Conservation (phyloP, 768 basidiomycete genomes). For the Xerocomus brunneocitrinus region DNA sequence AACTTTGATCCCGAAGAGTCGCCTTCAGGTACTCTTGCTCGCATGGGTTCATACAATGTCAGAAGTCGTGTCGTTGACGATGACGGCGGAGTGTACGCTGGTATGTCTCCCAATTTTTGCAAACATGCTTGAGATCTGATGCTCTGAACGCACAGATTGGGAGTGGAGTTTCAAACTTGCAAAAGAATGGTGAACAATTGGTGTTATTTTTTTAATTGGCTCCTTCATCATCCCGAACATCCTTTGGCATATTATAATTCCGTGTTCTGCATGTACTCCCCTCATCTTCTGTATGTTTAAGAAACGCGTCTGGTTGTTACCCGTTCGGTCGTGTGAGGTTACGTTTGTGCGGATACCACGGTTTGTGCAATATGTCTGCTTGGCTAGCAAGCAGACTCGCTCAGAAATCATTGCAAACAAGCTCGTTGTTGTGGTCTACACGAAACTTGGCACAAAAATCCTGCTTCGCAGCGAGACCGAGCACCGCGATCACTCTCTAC, state of each 20-base stretch:
- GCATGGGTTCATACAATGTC: slow-evolving; percentile 74
- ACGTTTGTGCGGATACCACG: not conserved
- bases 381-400: slow-evolving; percentile 4
- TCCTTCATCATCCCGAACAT: slow-evolving; percentile 25
- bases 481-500: not conserved
- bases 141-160: slow-evolving; percentile 23
- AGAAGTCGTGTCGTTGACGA: slow-evolving; percentile 84
- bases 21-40: slow-evolving; percentile 79
- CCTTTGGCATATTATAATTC: slow-evolving; percentile 25
- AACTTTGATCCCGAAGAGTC: slow-evolving; percentile 71
- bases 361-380: slow-evolving; percentile 6
- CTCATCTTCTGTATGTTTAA: slow-evolving; percentile 18
- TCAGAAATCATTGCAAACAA: not conserved
- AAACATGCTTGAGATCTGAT: slow-evolving; percentile 7
- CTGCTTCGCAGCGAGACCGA: not conserved
- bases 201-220: slow-evolving; percentile 11
- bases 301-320: slow-evolving; percentile 8
- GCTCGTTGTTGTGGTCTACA: not conserved
- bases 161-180: slow-evolving; percentile 85
- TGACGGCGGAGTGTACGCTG: slow-evolving; percentile 74
- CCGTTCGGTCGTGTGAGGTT: not conserved
- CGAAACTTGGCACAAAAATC: not conserved
- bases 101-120: slow-evolving; percentile 39
- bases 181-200: slow-evolving; percentile 74
- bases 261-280: slow-evolving; percentile 26